Base-by-base conservation (phyloP, 306 rosid species). In the Prunus mira region DNA sequence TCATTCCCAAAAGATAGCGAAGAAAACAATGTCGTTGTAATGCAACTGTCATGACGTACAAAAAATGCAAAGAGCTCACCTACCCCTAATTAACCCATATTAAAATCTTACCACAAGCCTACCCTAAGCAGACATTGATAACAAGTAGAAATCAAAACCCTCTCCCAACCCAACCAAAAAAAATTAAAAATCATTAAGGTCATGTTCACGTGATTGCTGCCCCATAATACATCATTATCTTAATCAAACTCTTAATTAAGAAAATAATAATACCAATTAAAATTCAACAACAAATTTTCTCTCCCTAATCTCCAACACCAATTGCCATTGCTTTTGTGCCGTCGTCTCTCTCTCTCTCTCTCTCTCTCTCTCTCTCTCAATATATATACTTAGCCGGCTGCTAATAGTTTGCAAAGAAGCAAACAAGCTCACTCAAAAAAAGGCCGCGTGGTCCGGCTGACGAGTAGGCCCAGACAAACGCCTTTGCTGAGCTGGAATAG, bases 371-470 rank as follows among this genome's bases (percentile, higher is more conserved):
- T 78, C 9, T 13, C 2, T 3, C 32, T 30, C 65, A 17, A 30
- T 30, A 13, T 38, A 34, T 34, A 32, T 1, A 38, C 49, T n/a
- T 24, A 86, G 93, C 91, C 95, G 88, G 95, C 93, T 76, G 77
- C 83, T 22, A 77, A 5, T 87, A 88, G 68, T 73, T 79, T 20
- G 81, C 90, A 14, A 34, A 71, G 49, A 41, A 28, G 25, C 62
- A 65, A 84, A 82, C 95, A 81, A 71, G 51, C 63, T 38, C 77
- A 72, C 71, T 73, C 58, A 71, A 10, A 76, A 63, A 76, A 80
- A 63, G 76, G 52, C 77, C 82, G 85, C 86, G 81, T 82, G 89
- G 87, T 79, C 81, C 76, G 72, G 89, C 82, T 83, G 87, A 76
- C 80, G 63, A 55, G 56, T 54, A 75, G 67, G 43, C 84, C 65